Evolutionary conservation across 345 rosid species (phyloP), one percentile per base, ranked within the genome.

Genomic region (Pugionium dolabratum): DNA sequence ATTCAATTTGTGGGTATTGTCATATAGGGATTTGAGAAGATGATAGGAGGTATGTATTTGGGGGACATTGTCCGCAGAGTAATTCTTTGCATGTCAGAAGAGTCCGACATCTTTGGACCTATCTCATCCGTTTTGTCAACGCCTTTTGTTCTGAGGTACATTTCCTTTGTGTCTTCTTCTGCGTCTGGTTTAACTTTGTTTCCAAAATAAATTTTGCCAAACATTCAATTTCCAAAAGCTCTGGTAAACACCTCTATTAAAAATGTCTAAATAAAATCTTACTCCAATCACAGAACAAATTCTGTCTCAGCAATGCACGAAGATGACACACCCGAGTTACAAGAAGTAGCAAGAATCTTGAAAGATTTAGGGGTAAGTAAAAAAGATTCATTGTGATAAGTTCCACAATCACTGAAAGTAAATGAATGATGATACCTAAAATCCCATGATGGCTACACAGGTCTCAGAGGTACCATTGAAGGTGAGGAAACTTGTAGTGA

Each of bases 21-120:
- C 58, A 26, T 83, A 65, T 65, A 92, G 98, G 98, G 91, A 62
- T 93, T 90, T 77, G 98, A 93, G 90, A 93, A 93, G 78, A 90
- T 93, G 98, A 84, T 93, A 69, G 89, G 97, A 4, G 98, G 96
- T 74, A 83, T 90, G 96, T 93, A 93, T 83, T 77, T 93, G 8
- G 98, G 98, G 5, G 98, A 93, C 56, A 86, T 93, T 40, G 96
- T 85, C 9, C 81, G 98, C 75, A 86, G 98, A 76, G 94, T 90
- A 57, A 78, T 90, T 48, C 86, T 93, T 28, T 76, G 82, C 66
- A 93, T 93, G 84, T 81, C 86, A 11, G 75, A 76, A 67, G 90
- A 86, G 60, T 78, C 87, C 0, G 96, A 90, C 62, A 58, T 86
- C 62, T 84, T 93, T 75, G 91, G 88, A 58, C 88, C 86, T 32